Percentiles rank a stretch among this genome's conserved stretches.
Evolutionary conservation across 78 protist genomes (phyloP).

Genomic region (Dictyostelium capitatum): DNA sequence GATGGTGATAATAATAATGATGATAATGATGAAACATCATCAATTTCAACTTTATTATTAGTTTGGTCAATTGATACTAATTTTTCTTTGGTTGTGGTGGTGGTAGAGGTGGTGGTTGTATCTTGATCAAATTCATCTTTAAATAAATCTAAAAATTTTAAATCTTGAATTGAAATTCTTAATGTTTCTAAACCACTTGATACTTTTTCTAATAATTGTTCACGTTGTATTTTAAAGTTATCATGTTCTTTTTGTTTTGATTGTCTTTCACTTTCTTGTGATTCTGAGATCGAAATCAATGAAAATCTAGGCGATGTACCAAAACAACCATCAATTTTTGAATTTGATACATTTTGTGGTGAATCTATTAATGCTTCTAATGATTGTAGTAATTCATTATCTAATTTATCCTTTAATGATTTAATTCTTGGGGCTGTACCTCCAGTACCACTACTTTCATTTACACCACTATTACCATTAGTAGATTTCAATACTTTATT

Average conservation of each 20-base stretch:
- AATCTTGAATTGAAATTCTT: conserved; percentile 17
- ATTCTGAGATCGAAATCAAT: background rate
- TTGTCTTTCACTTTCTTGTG: background rate
- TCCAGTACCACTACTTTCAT: background rate
- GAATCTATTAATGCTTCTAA: background rate
- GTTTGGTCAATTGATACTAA: background rate
- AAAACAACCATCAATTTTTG: background rate
- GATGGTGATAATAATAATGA: background rate
- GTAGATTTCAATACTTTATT: background rate
- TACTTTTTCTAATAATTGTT: background rate
- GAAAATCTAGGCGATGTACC: background rate
- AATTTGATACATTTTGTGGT: background rate
- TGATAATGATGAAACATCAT: background rate
- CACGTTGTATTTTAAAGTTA: background rate
- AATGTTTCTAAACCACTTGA: conserved; percentile 19
- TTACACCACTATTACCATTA: background rate
- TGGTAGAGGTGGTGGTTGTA: background rate
- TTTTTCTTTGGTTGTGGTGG: background rate
- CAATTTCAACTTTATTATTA: background rate
- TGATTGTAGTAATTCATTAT: background rate
- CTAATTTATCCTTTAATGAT: background rate
- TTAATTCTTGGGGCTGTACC: background rate
- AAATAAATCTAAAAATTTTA: background rate
- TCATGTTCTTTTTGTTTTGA: background rate
- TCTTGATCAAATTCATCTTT: background rate